These are phyloP conservation scores for Cylindricascospora bacillispora DNA, from an alignment of 1,139 yeast genomes.

Conservation along the genomic window DNA sequence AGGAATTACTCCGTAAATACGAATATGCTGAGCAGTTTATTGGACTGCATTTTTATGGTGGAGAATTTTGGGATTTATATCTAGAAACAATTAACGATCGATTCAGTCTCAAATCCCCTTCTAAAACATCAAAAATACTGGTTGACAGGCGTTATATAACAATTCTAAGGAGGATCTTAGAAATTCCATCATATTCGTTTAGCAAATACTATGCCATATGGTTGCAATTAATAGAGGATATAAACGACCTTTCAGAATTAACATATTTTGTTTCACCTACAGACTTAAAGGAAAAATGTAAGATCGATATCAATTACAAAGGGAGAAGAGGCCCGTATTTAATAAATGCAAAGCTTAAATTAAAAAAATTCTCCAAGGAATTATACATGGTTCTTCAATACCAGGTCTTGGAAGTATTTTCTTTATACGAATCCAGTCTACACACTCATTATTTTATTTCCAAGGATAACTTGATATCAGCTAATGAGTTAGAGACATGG, in stretches of 20 bases:
- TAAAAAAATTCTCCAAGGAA: slow-evolving; percentile 23
- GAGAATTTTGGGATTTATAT: slow-evolving; percentile 66
- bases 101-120: slow-evolving; percentile 18
- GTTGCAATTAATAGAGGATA: slow-evolving; percentile 31
- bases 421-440: slow-evolving; percentile 22
- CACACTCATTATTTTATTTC: slow-evolving; percentile 18
- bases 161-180: slow-evolving; percentile 48
- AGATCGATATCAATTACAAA: slow-evolving; percentile 15
- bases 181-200: slow-evolving; percentile 69
- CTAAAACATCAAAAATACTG: no score
- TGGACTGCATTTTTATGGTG: slow-evolving; percentile 64
- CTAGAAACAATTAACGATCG: slow-evolving; percentile 39
- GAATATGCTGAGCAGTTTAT: slow-evolving; percentile 49
- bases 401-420: slow-evolving; percentile 21
- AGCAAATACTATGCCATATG: slow-evolving; percentile 42
- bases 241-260: slow-evolving; percentile 25
- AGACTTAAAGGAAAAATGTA: slow-evolving; percentile 24
- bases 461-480: slow-evolving; percentile 15
- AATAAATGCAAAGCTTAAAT: slow-evolving; percentile 18
- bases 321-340: slow-evolving; percentile 22
- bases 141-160: slow-evolving; percentile 32
- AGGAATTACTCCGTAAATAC: slow-evolving; percentile 34
- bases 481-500: slow-evolving; percentile 19
- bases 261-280: slow-evolving; percentile 15
- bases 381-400: slow-evolving; percentile 22